Conservation (phyloP, 768 basidiomycete genomes). For the Leucocoprinus birnbaumii region DNA sequence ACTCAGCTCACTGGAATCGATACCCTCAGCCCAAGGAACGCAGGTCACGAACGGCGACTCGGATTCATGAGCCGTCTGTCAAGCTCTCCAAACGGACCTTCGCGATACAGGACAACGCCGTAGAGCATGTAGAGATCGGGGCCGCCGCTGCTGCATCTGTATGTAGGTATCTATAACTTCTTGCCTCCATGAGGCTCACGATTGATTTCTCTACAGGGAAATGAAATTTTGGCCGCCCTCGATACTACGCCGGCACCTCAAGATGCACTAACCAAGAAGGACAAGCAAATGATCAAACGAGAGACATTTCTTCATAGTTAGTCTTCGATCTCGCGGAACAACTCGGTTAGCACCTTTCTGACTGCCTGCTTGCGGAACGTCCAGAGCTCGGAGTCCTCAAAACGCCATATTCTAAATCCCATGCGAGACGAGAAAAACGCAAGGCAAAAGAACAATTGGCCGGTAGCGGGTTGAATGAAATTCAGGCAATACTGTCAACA, state of each 20-base stretch:
- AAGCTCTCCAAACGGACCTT: constrained; percentile 46
- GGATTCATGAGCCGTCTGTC: constrained; percentile 55
- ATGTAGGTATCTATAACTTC: constrained; percentile 14
- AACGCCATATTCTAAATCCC: constrained; percentile 69
- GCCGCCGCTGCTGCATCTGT: constrained; percentile 39
- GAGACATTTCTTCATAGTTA: constrained; percentile 68
- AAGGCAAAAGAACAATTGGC: constrained; percentile 62
- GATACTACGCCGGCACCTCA: constrained; percentile 6
- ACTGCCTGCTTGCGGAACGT: constrained; percentile 34
- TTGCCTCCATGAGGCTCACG: not conserved
- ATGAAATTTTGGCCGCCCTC: constrained; percentile 26
- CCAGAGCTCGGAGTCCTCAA: constrained; percentile 45
- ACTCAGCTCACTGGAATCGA: not conserved
- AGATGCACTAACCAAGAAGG: constrained; percentile 50
- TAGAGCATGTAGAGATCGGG: constrained; percentile 47
- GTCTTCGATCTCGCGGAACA: constrained; percentile 12
- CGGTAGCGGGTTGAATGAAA: constrained; percentile 41
- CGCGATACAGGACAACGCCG: constrained; percentile 45
- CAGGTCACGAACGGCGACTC: constrained; percentile 36
- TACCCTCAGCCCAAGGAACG: constrained; percentile 34
- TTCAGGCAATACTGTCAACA: constrained; percentile 52
- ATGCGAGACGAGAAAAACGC: constrained; percentile 66
- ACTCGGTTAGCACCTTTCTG: not conserved
- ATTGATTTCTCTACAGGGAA: constrained; percentile 3
- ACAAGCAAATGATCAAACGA: constrained; percentile 61